These are phyloP conservation scores for Pichia kudriavzevii DNA, from an alignment of 1,139 yeast genomes.

Conservation along the genomic window DNA sequence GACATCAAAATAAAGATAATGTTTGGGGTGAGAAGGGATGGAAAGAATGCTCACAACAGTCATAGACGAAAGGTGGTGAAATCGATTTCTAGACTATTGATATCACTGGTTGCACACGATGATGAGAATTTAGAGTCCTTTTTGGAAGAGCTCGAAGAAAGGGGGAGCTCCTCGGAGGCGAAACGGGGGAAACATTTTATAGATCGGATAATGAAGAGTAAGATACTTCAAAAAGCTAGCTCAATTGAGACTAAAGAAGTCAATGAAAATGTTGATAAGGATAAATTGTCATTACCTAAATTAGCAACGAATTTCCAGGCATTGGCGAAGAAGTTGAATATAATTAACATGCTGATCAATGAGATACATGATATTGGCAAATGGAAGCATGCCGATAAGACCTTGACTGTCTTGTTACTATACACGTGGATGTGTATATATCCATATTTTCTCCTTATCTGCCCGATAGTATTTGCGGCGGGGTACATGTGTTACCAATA, in stretches of 20 bases:
- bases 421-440: conserved; percentile 57
- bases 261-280: background rate
- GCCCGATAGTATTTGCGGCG: conserved; percentile 53
- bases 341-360: conserved; percentile 48
- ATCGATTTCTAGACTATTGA: conserved; percentile 2
- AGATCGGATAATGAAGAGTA: conserved; percentile 1
- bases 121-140: conserved; percentile 4
- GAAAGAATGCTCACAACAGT: background rate
- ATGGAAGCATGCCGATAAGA: conserved; percentile 58
- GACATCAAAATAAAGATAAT: too few relatives aligned
- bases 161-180: background rate
- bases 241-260: background rate
- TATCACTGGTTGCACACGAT: conserved; percentile 3
- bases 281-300: conserved; percentile 11
- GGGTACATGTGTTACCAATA: conserved; percentile 69
- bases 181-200: conserved; percentile 4
- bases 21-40: too few relatives aligned
- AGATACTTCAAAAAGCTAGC: background rate
- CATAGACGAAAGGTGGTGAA: background rate
- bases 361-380: conserved; percentile 46
- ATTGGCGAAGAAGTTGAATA: conserved; percentile 24
- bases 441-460: conserved; percentile 60
- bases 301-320: conserved; percentile 11
- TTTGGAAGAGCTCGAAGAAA: background rate
- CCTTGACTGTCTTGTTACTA: conserved; percentile 43